Conservation (phyloP, 225 moss, liverwort and hornwort genomes). For the Thuidium tamariscinum region DNA sequence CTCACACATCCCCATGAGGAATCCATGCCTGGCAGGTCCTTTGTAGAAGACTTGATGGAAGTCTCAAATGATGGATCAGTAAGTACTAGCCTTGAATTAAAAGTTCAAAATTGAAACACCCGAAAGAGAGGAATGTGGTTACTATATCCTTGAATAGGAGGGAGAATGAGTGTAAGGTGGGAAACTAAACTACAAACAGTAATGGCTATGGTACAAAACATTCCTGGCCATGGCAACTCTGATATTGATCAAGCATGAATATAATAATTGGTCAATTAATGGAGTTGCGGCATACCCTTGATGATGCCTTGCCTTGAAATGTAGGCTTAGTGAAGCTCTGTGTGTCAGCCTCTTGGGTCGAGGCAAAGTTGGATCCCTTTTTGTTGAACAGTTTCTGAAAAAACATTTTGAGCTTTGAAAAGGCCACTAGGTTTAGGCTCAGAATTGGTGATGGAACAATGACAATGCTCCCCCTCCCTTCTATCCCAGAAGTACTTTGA, state of each 20-base stretch:
- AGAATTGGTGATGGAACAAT: background rate
- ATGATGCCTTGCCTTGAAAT: background rate
- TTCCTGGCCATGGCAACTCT: background rate
- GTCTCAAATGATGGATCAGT: background rate
- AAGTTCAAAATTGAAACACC: background rate
- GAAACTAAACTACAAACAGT: background rate
- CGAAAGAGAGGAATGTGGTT: background rate
- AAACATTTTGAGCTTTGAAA: slow-evolving; percentile 21
- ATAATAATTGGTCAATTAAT: background rate
- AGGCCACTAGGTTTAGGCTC: slow-evolving; percentile 1
- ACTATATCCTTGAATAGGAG: background rate
- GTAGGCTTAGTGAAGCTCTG: background rate
- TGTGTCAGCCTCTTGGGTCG: slow-evolving; percentile 5
- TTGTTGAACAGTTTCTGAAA: slow-evolving; percentile 35
- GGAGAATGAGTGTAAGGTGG: background rate
- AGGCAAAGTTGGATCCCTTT: slow-evolving; percentile 31
- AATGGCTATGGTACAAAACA: background rate
- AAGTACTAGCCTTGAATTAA: background rate
- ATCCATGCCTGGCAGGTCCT: background rate
- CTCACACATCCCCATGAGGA: background rate
- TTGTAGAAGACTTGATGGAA: background rate
- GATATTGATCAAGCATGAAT: background rate
- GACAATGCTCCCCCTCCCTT: slow-evolving; percentile 9
- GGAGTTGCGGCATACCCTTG: background rate
- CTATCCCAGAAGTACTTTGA: slow-evolving; percentile 9